Conservation (phyloP, 305 asterid species). For the Solanum chacoense region DNA sequence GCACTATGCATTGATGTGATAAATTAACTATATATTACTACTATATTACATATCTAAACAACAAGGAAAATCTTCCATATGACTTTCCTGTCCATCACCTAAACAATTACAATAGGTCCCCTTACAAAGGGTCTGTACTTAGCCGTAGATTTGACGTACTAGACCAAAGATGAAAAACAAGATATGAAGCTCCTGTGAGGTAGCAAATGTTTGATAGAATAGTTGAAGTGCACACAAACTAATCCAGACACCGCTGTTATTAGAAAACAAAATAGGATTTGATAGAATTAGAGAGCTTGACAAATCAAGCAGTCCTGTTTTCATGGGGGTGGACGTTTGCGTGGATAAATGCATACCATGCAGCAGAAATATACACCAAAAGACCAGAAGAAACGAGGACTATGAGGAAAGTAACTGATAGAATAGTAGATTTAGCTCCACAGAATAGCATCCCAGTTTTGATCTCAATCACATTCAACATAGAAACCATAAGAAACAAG, state of each 20-base stretch:
- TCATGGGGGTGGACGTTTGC: not conserved
- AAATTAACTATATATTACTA: too few relatives aligned
- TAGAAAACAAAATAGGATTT: not conserved
- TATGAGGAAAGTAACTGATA: not conserved
- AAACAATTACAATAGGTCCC: not conserved
- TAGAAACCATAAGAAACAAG: constrained; percentile 22
- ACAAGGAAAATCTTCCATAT: not conserved
- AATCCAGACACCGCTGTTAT: not conserved
- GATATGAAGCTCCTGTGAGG: not conserved
- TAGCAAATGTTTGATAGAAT: not conserved
- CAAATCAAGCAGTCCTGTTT: not conserved
- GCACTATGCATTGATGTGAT: not conserved
- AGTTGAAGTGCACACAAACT: not conserved
- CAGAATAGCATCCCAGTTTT: constrained; percentile 19
- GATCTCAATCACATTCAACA: constrained; percentile 21
- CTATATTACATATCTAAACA: not conserved
- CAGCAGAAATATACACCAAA: constrained; percentile 60
- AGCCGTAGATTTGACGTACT: not conserved
- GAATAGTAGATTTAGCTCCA: not conserved
- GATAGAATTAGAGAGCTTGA: not conserved
- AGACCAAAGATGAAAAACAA: not conserved
- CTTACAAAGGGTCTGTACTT: not conserved
- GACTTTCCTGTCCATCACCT: not conserved
- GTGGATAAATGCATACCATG: constrained; percentile 51
- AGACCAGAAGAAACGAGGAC: constrained; percentile 57